phyloP scores from a whole-genome alignment of 2,329 filamentous ascomycete genomes.

The Monilinia aucupariae region DNA sequence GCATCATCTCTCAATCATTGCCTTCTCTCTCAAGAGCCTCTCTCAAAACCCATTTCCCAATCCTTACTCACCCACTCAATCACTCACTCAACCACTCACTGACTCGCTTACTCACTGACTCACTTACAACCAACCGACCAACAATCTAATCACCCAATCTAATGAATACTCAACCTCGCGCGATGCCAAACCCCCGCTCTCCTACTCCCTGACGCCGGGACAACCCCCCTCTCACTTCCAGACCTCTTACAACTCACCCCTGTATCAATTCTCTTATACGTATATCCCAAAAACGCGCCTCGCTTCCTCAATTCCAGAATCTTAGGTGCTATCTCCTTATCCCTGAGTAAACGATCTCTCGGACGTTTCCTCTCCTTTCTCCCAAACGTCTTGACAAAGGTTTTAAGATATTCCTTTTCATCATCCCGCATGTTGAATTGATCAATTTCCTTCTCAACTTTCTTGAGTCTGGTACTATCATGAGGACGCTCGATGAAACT shows the following conservation, averaged over 20 bases:
- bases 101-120: neutral
- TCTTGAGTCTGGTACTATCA: constrained; percentile 31
- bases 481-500: constrained; percentile 33
- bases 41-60: neutral
- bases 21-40: too few species aligned
- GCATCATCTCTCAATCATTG: neutral
- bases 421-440: constrained; percentile 31
- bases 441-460: constrained; percentile 35
- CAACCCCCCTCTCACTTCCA: constrained; percentile 11
- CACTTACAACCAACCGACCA: neutral
- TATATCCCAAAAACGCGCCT: constrained; percentile 84
- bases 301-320: constrained; percentile 78
- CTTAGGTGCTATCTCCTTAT: constrained; percentile 56
- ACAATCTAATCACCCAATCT: neutral
- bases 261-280: constrained; percentile 56
- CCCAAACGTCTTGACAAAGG: constrained; percentile 35
- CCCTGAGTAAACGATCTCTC: constrained; percentile 78
- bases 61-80: too few species aligned
- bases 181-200: constrained; percentile 31
- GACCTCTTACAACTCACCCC: constrained; percentile 17
- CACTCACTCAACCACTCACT: neutral
- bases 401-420: constrained; percentile 35
- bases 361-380: constrained; percentile 68
- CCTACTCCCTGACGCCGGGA: constrained; percentile 15
- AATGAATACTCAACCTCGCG: constrained; percentile 34